Evolutionary conservation across 2,329 filamentous ascomycete genomes (phyloP).

Genomic region (Botrytis hyacinthi): DNA sequence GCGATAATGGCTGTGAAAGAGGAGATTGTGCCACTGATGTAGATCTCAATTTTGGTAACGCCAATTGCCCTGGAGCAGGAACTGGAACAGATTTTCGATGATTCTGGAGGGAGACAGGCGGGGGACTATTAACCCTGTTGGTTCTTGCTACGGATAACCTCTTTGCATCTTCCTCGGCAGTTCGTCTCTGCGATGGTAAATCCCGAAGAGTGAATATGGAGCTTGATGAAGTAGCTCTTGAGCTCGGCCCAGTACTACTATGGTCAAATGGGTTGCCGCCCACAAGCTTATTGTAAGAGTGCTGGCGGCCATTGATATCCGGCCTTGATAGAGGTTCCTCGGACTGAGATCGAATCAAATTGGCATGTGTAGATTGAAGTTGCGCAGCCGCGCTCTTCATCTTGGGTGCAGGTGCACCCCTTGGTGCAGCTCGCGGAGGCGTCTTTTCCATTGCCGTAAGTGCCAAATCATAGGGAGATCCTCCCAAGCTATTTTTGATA

Average conservation of each 20-base stretch:
- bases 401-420: neutral
- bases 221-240: constrained; percentile 13
- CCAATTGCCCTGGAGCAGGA: neutral
- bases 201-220: constrained; percentile 21
- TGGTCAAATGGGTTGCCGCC: constrained; percentile 9
- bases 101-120: constrained; percentile 26
- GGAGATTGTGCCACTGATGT: neutral
- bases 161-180: constrained; percentile 7
- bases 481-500: constrained; percentile 30
- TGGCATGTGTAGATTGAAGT: constrained; percentile 16
- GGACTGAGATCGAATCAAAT: constrained; percentile 9
- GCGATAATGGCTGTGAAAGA: neutral
- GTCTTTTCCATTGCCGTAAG: constrained; percentile 12
- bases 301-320: constrained; percentile 5
- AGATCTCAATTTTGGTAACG: neutral
- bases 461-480: constrained; percentile 32
- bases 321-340: constrained; percentile 3
- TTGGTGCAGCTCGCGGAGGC: constrained; percentile 7
- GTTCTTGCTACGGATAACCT: constrained; percentile 19
- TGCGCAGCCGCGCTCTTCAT: constrained; percentile 30
- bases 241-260: neutral
- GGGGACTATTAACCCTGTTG: constrained; percentile 10
- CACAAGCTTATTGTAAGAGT: constrained; percentile 10
- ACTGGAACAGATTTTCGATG: constrained; percentile 18
- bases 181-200: constrained; percentile 20